Conservation (phyloP, 176 grass and related monocot species). For the Triticum dicoccoides region DNA sequence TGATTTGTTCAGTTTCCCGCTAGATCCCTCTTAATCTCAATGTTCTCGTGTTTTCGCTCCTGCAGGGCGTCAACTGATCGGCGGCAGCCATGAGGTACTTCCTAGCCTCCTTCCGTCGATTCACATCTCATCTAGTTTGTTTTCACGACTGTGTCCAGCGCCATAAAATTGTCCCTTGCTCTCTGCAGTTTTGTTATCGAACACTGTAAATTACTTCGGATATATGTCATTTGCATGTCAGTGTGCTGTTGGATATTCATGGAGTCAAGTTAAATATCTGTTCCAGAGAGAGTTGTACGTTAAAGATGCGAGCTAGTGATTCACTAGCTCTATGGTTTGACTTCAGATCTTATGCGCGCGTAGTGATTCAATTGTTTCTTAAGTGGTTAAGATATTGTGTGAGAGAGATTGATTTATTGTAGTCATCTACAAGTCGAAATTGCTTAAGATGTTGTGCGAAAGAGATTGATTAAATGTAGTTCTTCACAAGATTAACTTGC, state of each 20-base stretch:
- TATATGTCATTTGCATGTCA: neutral
- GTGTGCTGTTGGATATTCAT: neutral
- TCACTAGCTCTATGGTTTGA: neutral
- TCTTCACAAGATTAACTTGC: neutral
- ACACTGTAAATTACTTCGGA: neutral
- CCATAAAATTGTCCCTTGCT: neutral
- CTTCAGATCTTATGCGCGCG: neutral
- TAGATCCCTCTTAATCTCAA: constrained; percentile 7
- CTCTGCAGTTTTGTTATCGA: neutral
- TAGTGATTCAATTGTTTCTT: neutral
- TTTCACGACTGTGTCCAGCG: neutral
- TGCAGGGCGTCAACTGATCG: neutral
- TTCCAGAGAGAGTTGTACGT: neutral
- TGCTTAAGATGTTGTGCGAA: neutral
- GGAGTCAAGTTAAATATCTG: neutral
- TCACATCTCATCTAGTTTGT: neutral
- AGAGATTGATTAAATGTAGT: neutral
- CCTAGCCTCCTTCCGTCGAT: neutral
- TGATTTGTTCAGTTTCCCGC: neutral
- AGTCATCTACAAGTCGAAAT: too few species aligned
- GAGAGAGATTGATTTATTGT: too few species aligned
- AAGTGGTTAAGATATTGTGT: too few species aligned
- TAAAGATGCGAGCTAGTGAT: neutral
- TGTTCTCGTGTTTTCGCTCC: neutral
- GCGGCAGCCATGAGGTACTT: constrained; percentile 40